Evolutionary conservation across 2,329 filamentous ascomycete genomes (phyloP), one percentile per base, ranked within the genome.

Genomic region (Trichoderma sp.): DNA sequence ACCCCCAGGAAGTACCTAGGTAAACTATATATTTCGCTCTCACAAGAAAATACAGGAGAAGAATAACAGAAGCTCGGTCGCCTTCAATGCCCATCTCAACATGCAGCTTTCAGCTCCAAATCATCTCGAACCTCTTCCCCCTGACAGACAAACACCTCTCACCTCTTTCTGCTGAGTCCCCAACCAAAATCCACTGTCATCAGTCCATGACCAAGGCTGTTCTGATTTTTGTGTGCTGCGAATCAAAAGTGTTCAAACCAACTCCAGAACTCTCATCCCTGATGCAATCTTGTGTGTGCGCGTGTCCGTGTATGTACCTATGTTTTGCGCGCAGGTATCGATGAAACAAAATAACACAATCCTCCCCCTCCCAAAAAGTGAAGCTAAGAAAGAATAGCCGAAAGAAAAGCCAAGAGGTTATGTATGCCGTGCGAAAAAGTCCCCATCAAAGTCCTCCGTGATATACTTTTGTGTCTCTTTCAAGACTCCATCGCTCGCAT

Each of bases 241-340:
- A 24, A 24, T 24, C 21, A 24, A 24, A 43, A 48, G 19, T 28
- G 41, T 43, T 43, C 39, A 60, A 60, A 62, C 59, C 50, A 54
- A 62, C 61, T 51, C 51, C 52, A 28, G 44, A 64, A 44, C 7
- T 59, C 45, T 59, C 30, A 12, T 64, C 43, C 34, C 61, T 59
- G 52, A 64, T 64, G 61, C 61, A 64, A 64, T 48, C 34, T 51
- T 64, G 39, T 52, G 28, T 44, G 34, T 39, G 34, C 12, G 34
- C 34, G 34, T 39, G 34, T 39, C 12, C 34, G 34, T 39, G 34
- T 39, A 39, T 39, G 34, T 39, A 24, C 21, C 21, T 24, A 39
- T 39, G 34, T 39, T 39, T 39, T 39, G 34, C 12, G 34, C 34
- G 12, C 10, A 61, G 58, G 58, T 61, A 61, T 61, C 58, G 58